Base-by-base conservation (phyloP, 805 yeast genomes). In the Kuraishia hungarica region DNA sequence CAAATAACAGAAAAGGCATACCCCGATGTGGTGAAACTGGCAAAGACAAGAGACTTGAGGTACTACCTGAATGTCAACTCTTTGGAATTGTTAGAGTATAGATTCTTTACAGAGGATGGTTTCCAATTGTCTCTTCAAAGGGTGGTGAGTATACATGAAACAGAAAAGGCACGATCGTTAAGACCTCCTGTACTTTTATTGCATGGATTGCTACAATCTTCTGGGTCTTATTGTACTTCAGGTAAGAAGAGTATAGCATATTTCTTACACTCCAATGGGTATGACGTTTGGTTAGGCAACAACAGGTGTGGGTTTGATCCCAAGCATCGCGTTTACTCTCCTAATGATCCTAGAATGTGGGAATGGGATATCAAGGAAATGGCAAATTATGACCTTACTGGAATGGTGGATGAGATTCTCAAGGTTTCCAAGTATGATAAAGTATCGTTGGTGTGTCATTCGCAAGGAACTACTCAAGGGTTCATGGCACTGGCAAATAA, bases 401-500 rank as follows among this genome's bases (percentile, higher is more conserved):
- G 88, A 20, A 72, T 93, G 69, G 75, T 92, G 8, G 80, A 84
- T 39, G 77, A 78, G 55, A 86, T 91, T 0, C 67, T 84, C 39
- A 57, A 66, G 1, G 59, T 61, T 26, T 74, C 80, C 0, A 53
- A 67, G 52, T 73, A 67, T 53, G 64, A 65, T 2, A 79, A 83
- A 61, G 61, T 92, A 7, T 76, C 86, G 0, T 68, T 93, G 22
- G 77, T 85, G 10, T 92, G 92, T 1, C 99, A 93, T 66, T 89
- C 96, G 17, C 98, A 94, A 70, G 98, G 98, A 0, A 91, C 97
- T 1, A 83, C 97, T 0, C 97, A 92, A 67, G 77, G 87, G 0
- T 86, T 90, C 55, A 71, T 87, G 62, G 81, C 90, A 51, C 72
- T 94, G 39, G 78, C 86, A 19, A 71, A 73, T 53, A 78, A 77